These are phyloP conservation scores for Boletellus ananas DNA, from an alignment of 768 basidiomycete species.

Conservation along the genomic window DNA sequence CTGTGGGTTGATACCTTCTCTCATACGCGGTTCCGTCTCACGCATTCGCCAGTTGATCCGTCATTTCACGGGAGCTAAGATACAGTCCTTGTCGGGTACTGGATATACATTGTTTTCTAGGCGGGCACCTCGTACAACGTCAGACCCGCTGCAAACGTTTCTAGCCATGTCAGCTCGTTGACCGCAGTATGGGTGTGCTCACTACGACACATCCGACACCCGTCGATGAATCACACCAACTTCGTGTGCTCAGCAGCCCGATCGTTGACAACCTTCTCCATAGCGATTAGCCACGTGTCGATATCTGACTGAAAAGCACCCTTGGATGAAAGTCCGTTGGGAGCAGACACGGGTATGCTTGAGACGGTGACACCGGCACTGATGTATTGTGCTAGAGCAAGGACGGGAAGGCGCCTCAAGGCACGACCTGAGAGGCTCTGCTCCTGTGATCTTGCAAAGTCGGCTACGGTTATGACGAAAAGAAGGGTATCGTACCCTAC, in stretches of 20 bases:
- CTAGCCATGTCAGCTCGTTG: background rate
- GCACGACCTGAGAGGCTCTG: slow-evolving; percentile 92
- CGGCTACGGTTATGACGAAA: background rate
- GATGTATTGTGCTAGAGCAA: slow-evolving; percentile 85
- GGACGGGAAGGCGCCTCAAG: slow-evolving; percentile 87
- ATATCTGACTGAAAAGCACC: slow-evolving; percentile 35
- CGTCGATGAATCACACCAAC: slow-evolving; percentile 29
- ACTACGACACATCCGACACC: background rate
- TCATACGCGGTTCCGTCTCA: background rate
- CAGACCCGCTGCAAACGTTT: background rate
- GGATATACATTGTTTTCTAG: slow-evolving; percentile 4
- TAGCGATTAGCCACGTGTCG: slow-evolving; percentile 78
- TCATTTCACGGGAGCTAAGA: slow-evolving; percentile 19
- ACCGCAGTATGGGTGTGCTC: background rate
- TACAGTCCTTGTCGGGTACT: background rate
- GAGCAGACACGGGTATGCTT: slow-evolving; percentile 9
- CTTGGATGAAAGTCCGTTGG: slow-evolving; percentile 5
- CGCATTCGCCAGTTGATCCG: slow-evolving; percentile 18
- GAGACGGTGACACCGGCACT: slow-evolving; percentile 38
- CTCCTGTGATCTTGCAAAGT: slow-evolving; percentile 34
- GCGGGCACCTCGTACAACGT: background rate
- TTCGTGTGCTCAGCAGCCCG: slow-evolving; percentile 51
- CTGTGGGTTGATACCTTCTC: slow-evolving; percentile 17
- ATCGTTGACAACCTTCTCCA: slow-evolving; percentile 70
- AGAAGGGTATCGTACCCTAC: slow-evolving; percentile 56